Percentiles rank a stretch among this genome's conserved stretches.
Evolutionary conservation across 176 grass and related monocot genomes (phyloP).

Genomic region (Eragrostis curvula): DNA sequence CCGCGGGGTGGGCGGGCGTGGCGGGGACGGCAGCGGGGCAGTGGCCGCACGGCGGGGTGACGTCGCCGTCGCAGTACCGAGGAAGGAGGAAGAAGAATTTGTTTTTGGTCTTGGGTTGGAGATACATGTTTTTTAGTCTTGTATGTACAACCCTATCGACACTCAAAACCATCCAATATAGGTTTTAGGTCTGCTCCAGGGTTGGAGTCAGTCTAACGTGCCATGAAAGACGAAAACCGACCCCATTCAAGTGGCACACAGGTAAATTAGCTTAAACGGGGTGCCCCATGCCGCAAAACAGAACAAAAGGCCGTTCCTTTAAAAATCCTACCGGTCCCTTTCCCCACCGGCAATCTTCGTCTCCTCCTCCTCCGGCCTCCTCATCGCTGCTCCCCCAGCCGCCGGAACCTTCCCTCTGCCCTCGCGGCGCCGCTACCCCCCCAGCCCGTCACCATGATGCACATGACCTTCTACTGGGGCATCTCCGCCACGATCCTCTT

Average conservation of each 20-base stretch:
- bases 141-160: too few relatives aligned
- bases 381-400: background rate
- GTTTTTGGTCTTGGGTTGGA: too few relatives aligned
- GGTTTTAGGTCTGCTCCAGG: too few relatives aligned
- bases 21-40: too few relatives aligned
- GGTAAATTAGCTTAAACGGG: constrained; percentile 29
- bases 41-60: too few relatives aligned
- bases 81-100: too few relatives aligned
- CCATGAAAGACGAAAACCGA: constrained; percentile 13
- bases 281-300: background rate
- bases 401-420: background rate
- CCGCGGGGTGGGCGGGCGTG: too few relatives aligned
- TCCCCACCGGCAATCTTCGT: constrained; percentile 39
- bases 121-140: too few relatives aligned
- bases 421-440: background rate
- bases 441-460: constrained; percentile 75
- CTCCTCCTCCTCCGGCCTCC: background rate
- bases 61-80: too few relatives aligned
- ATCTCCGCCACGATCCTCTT: constrained; percentile 84
- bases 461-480: constrained; percentile 99
- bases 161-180: too few relatives aligned
- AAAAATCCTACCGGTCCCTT: constrained; percentile 52
- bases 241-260: background rate
- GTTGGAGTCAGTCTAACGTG: too few relatives aligned
- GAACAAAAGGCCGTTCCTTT: constrained; percentile 6